These are phyloP conservation scores for Drechslerella stenobrocha DNA, from an alignment of 2,329 filamentous ascomycete species.

Conservation along the genomic window DNA sequence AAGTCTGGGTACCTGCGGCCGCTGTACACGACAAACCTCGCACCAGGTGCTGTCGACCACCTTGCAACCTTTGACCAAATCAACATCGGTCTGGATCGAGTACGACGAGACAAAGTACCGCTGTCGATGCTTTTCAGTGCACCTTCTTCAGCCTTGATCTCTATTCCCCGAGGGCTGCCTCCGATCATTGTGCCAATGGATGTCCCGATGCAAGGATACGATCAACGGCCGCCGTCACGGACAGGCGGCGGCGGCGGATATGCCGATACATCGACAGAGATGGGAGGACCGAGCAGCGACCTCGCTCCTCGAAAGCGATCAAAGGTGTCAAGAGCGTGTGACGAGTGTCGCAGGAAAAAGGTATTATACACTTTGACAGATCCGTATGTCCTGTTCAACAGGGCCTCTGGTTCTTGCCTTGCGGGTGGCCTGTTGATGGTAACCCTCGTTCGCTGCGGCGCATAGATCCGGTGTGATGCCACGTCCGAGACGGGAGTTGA, in stretches of 20 bases:
- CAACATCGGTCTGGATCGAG: conserved; percentile 24
- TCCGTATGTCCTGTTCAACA: conserved; percentile 41
- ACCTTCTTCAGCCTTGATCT: conserved; percentile 48
- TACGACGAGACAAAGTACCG: conserved; percentile 38
- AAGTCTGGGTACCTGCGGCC: conserved; percentile 34
- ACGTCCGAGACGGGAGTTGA: conserved; percentile 71
- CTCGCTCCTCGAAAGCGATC: conserved; percentile 74
- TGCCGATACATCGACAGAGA: conserved; percentile 60
- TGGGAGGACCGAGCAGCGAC: conserved; percentile 61
- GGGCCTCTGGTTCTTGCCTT: conserved; percentile 47
- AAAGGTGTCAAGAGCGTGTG: conserved; percentile 85
- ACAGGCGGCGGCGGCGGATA: conserved; percentile 54
- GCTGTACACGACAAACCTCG: conserved; percentile 21
- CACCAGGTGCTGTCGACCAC: conserved; percentile 20
- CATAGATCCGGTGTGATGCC: conserved; percentile 78
- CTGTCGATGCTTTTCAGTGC: conserved; percentile 47
- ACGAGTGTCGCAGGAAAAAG: conserved; percentile 86
- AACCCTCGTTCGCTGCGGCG: conserved; percentile 44
- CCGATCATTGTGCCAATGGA: conserved; percentile 51
- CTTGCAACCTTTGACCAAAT: conserved; percentile 16
- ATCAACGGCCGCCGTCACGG: conserved; percentile 55
- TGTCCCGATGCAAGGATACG: conserved; percentile 50
- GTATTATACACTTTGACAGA: conserved; percentile 54
- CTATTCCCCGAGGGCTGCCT: conserved; percentile 50
- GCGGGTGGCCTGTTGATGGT: conserved; percentile 49